Evolutionary conservation across 148 eudicot species (phyloP).

Genomic region (Rhododendron vialii): DNA sequence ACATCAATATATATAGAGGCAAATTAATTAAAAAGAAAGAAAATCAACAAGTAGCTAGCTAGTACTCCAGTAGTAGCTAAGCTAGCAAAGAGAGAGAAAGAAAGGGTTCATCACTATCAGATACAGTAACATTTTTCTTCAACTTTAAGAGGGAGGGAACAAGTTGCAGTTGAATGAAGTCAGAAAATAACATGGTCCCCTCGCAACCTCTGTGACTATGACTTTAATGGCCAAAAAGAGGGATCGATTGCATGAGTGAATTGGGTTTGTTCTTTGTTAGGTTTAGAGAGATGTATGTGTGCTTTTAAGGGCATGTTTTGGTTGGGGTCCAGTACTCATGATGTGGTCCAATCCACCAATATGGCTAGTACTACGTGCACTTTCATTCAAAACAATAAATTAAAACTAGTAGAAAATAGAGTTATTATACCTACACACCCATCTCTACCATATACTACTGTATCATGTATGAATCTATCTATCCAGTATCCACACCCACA

Average conservation of each 20-base stretch:
- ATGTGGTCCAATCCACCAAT: background rate
- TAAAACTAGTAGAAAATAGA: background rate
- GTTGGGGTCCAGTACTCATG: background rate
- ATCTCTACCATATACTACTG: background rate
- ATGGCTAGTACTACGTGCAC: background rate
- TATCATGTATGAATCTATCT: no score
- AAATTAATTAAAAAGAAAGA: background rate
- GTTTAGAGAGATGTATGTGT: background rate
- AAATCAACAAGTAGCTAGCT: background rate
- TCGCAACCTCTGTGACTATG: background rate
- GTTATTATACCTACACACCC: background rate
- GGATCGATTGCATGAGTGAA: background rate
- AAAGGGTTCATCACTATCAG: background rate
- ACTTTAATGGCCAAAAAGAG: background rate
- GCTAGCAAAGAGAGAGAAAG: background rate
- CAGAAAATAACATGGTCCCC: background rate
- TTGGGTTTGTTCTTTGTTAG: background rate
- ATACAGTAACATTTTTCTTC: background rate
- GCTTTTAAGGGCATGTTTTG: constrained; percentile 3
- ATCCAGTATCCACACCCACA: no score
- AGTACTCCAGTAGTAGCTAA: no score
- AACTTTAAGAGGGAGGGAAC: background rate
- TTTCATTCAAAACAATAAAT: background rate
- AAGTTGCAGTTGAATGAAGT: background rate
- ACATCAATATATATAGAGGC: background rate